Percentiles rank a stretch among this genome's conserved stretches.
Evolutionary conservation across 2,329 filamentous ascomycete species (phyloP).

Genomic region (Thermothelomyces thermophilus): DNA sequence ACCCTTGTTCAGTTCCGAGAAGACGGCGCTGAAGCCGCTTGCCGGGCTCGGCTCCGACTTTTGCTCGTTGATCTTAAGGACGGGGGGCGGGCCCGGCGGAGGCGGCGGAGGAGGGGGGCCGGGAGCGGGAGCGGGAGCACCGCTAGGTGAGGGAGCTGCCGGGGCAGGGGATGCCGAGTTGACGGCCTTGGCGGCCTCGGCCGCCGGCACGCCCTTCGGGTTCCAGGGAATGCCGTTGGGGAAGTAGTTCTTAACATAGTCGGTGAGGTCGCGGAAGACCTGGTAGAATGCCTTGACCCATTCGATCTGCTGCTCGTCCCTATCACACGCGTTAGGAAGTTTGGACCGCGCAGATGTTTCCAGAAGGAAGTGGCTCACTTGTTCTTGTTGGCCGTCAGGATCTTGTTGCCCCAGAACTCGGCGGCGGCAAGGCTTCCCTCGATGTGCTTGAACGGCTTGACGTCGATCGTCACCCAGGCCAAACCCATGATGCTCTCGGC

Average conservation of each 20-base stretch:
- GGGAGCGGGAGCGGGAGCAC: constrained; percentile 45
- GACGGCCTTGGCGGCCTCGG: constrained; percentile 58
- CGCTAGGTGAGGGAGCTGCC: constrained; percentile 44
- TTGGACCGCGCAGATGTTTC: too few relatives aligned
- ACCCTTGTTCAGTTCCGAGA: constrained; percentile 85
- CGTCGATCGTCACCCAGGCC: constrained; percentile 82
- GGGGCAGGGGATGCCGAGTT: constrained; percentile 35
- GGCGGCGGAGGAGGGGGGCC: constrained; percentile 59
- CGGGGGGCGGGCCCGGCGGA: constrained; percentile 62
- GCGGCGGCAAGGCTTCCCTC: constrained; percentile 76
- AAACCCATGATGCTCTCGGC: constrained; percentile 84
- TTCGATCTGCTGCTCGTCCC: constrained; percentile 65
- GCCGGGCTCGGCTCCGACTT: constrained; percentile 39
- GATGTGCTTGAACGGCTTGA: constrained; percentile 78
- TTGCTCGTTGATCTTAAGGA: constrained; percentile 51
- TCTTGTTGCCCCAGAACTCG: constrained; percentile 91
- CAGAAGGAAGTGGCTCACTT: constrained; percentile 34
- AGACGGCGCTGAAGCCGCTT: constrained; percentile 76
- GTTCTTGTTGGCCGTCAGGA: constrained; percentile 84
- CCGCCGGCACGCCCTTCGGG: constrained; percentile 62
- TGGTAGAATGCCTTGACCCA: constrained; percentile 93
- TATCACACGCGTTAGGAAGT: constrained; percentile 4
- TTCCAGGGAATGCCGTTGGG: constrained; percentile 82
- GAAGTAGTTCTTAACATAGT: constrained; percentile 81
- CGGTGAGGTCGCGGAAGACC: constrained; percentile 74